phyloP scores from a whole-genome alignment of 2,329 filamentous ascomycete species.

The Cercospora zeina region DNA sequence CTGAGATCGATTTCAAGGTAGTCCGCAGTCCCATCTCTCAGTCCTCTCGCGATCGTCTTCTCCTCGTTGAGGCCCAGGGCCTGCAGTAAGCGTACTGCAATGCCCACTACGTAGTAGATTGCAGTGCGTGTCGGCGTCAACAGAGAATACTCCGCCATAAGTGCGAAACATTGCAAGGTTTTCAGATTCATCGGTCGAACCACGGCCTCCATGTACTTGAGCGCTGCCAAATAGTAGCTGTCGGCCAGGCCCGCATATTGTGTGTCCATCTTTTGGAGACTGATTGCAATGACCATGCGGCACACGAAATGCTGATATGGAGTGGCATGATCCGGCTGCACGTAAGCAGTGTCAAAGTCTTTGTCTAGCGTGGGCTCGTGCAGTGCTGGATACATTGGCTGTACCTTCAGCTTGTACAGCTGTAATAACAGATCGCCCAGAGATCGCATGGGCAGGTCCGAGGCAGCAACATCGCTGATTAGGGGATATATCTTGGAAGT shows the following conservation, averaged over 20 bases:
- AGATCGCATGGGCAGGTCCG: slow-evolving; percentile 69
- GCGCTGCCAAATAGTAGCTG: slow-evolving; percentile 88
- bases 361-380: slow-evolving; percentile 77
- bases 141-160: slow-evolving; percentile 89
- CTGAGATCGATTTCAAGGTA: slow-evolving; percentile 84
- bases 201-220: slow-evolving; percentile 78
- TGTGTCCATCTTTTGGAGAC: slow-evolving; percentile 85
- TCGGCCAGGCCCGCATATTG: slow-evolving; percentile 92
- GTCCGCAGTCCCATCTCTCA: slow-evolving; percentile 62
- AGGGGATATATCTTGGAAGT: slow-evolving; percentile 84
- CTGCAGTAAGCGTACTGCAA: slow-evolving; percentile 84
- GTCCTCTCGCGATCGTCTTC: slow-evolving; percentile 72
- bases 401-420: slow-evolving; percentile 84
- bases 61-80: slow-evolving; percentile 86
- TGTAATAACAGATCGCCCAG: slow-evolving; percentile 78
- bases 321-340: slow-evolving; percentile 51
- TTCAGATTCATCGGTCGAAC: slow-evolving; percentile 85
- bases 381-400: slow-evolving; percentile 81
- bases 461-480: slow-evolving; percentile 79
- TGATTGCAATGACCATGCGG: slow-evolving; percentile 90
- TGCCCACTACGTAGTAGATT: slow-evolving; percentile 88
- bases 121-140: slow-evolving; percentile 89
- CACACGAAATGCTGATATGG: slow-evolving; percentile 85
- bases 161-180: slow-evolving; percentile 82
- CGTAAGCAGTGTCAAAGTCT: slow-evolving; percentile 79